phyloP scores from a whole-genome alignment of 2,329 filamentous ascomycete genomes.

The Tolypocladium album region DNA sequence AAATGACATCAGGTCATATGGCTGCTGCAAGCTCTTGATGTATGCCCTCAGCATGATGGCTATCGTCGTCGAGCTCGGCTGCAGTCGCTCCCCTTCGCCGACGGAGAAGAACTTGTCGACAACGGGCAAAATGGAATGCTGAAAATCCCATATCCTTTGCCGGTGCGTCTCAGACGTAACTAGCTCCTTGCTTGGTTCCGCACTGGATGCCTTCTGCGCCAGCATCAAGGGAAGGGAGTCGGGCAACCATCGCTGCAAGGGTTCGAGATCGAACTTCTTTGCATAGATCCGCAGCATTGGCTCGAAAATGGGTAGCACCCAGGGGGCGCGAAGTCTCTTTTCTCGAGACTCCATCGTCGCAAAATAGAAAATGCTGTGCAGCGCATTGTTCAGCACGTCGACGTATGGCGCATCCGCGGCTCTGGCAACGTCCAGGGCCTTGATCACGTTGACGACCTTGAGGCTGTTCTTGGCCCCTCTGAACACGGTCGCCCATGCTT shows the following conservation, averaged over 20 bases:
- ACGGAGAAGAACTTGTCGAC: constrained; percentile 19
- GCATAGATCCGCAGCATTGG: constrained; percentile 38
- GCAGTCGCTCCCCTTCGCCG: constrained; percentile 11
- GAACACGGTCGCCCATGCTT: constrained; percentile 60
- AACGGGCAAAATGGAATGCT: constrained; percentile 20
- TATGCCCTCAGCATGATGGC: constrained; percentile 37
- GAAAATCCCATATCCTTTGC: constrained; percentile 17
- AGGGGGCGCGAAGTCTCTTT: constrained; percentile 16
- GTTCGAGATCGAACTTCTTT: constrained; percentile 34
- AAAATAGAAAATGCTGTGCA: constrained; percentile 39
- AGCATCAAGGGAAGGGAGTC: constrained; percentile 21
- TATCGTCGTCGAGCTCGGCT: constrained; percentile 28
- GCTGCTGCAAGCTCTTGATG: constrained; percentile 26
- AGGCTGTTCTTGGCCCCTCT: constrained; percentile 53
- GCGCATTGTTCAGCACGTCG: constrained; percentile 23
- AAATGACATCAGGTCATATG: constrained; percentile 30
- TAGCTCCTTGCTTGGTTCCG: not conserved
- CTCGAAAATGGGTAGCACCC: constrained; percentile 28
- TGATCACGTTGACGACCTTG: constrained; percentile 40
- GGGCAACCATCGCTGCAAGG: constrained; percentile 30
- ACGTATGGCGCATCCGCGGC: constrained; percentile 35
- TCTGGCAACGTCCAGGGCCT: constrained; percentile 25
- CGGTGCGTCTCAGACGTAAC: not conserved
- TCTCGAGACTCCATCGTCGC: constrained; percentile 27
- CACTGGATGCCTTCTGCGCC: constrained; percentile 8